Percentiles rank a stretch among this genome's conserved stretches.
These are phyloP conservation scores for Trichoderma polysporum DNA, from an alignment of 2,329 filamentous ascomycete species.

Conservation along the genomic window DNA sequence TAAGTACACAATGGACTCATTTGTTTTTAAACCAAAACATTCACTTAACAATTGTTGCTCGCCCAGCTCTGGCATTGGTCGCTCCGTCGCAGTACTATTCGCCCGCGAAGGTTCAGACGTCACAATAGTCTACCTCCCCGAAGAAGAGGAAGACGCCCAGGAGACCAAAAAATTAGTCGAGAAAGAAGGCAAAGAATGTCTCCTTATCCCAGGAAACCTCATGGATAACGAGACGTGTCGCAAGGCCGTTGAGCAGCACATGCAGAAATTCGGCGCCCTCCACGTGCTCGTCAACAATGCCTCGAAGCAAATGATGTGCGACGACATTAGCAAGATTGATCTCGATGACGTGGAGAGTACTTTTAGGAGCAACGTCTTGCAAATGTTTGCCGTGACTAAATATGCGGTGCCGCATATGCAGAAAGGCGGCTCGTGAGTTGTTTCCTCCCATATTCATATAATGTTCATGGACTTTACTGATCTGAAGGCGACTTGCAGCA, in stretches of 20 bases:
- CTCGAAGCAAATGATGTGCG: conserved; percentile 37
- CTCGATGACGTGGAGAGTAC: conserved; percentile 66
- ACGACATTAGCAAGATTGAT: conserved; percentile 30
- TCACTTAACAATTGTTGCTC: not conserved
- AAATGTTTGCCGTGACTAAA: conserved; percentile 78
- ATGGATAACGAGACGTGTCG: conserved; percentile 66
- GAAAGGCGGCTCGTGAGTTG: conserved; percentile 15
- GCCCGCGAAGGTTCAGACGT: conserved; percentile 78
- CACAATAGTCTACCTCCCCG: conserved; percentile 70
- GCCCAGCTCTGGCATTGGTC: conserved; percentile 62
- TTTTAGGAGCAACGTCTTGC: conserved; percentile 81
- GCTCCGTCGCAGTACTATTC: conserved; percentile 72
- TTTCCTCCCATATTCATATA: not conserved
- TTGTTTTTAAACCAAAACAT: not conserved
- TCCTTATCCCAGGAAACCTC: conserved; percentile 64
- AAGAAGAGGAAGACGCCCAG: conserved; percentile 74
- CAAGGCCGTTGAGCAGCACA: conserved; percentile 64
- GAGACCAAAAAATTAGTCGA: conserved; percentile 72
- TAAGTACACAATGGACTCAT: conserved; percentile 32
- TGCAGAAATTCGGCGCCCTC: conserved; percentile 65
- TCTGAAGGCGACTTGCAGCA: conserved; percentile 32
- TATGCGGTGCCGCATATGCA: conserved; percentile 74
- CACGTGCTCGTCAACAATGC: conserved; percentile 76
- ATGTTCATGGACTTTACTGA: not conserved
- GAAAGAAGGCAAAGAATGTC: conserved; percentile 63